phyloP scores from a whole-genome alignment of 345 rosid species.

The Aurinia saxatilis region DNA sequence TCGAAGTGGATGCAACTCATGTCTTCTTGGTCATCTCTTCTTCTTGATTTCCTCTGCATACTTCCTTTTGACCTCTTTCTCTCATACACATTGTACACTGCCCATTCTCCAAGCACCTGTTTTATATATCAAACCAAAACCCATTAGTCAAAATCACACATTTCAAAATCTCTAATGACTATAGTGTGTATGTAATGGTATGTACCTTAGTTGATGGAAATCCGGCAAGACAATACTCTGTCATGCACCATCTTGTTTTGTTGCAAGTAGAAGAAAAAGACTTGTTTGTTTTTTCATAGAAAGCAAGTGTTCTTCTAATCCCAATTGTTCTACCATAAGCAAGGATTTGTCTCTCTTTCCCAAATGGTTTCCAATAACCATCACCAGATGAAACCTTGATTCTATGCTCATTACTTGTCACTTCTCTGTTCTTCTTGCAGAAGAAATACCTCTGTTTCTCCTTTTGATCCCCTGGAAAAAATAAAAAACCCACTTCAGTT shows the following conservation, averaged over 20 bases:
- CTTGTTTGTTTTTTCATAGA: conserved; percentile 33
- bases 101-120: conserved; percentile 61
- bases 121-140: background rate
- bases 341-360: conserved; percentile 48
- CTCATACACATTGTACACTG: conserved; percentile 53
- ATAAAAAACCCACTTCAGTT: background rate
- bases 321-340: conserved; percentile 41
- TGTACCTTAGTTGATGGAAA: conserved; percentile 25
- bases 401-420: conserved; percentile 21
- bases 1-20: conserved; percentile 24
- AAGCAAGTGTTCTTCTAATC: conserved; percentile 44
- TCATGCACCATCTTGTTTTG: conserved; percentile 58
- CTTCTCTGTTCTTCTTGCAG: conserved; percentile 26
- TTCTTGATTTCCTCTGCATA: conserved; percentile 6
- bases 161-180: background rate
- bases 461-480: conserved; percentile 44
- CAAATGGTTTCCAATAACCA: conserved; percentile 66
- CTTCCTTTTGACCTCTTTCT: conserved; percentile 32
- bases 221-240: conserved; percentile 44
- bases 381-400: conserved; percentile 36
- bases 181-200: background rate
- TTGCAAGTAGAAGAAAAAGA: conserved; percentile 13
- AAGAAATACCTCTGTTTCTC: conserved; percentile 80
- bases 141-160: background rate
- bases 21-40: background rate